A percentile compares a stretch with the other conserved stretches of the same genome.
phyloP scores from a whole-genome alignment of 352 stramenopile genomes.

The Phytophthora megakarya region DNA sequence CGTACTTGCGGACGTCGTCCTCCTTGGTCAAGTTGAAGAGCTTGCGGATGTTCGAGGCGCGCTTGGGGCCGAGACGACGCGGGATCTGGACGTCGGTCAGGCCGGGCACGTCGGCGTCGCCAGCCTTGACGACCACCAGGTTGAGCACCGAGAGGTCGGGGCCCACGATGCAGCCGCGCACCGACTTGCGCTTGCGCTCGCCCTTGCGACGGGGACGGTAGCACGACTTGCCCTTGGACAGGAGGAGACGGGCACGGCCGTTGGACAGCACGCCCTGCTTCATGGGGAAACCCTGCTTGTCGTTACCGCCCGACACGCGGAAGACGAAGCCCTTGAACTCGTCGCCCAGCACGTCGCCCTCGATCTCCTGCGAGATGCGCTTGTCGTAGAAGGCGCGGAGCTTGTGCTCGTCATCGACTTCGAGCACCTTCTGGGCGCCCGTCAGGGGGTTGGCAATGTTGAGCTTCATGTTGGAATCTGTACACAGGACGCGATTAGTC shows the following conservation, averaged over 20 bases:
- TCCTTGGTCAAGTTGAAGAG: slow-evolving; percentile 99
- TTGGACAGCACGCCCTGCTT: slow-evolving; percentile 99
- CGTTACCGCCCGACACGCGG: slow-evolving; percentile 99
- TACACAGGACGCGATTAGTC: slow-evolving; percentile 2
- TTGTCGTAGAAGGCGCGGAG: slow-evolving; percentile 99
- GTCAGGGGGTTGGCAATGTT: slow-evolving; percentile 99
- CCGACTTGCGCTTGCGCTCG: slow-evolving; percentile 99
- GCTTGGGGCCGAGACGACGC: slow-evolving; percentile 98
- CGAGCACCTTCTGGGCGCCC: slow-evolving; percentile 98
- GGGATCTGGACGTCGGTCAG: slow-evolving; percentile 97
- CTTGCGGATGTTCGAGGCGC: slow-evolving; percentile 99
- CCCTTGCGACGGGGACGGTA: slow-evolving; percentile 95
- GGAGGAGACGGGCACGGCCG: slow-evolving; percentile 98
- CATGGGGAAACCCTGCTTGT: slow-evolving; percentile 99
- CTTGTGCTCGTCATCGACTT: slow-evolving; percentile 99
- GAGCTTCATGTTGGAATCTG: slow-evolving; percentile 95
- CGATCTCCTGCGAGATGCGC: slow-evolving; percentile 99
- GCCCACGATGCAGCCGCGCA: slow-evolving; percentile 99
- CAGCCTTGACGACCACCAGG: slow-evolving; percentile 98
- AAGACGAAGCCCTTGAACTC: slow-evolving; percentile 99
- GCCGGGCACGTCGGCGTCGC: slow-evolving; percentile 95
- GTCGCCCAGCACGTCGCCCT: slow-evolving; percentile 98
- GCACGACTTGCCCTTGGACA: slow-evolving; percentile 97
- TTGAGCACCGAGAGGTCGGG: slow-evolving; percentile 99
- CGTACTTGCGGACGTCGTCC: slow-evolving; percentile 99